Percentiles rank a stretch among this genome's conserved stretches.
phyloP scores from a whole-genome alignment of 495 filamentous ascomycete genomes.

The Hypoxylon cercidicola region DNA sequence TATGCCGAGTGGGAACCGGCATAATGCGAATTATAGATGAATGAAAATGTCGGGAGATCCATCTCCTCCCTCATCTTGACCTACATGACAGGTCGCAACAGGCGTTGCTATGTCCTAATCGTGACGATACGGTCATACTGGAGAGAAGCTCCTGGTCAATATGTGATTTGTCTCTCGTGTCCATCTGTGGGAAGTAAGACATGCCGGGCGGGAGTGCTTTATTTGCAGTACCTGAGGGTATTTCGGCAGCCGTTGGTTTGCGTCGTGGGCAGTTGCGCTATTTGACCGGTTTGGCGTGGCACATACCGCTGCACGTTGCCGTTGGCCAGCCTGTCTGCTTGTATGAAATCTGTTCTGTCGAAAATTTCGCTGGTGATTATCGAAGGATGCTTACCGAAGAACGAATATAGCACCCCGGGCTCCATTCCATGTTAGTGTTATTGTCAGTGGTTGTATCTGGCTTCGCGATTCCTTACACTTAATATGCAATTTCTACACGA shows the following conservation, averaged over 20 bases:
- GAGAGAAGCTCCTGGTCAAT: slow-evolving; percentile 11
- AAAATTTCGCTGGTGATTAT: slow-evolving; percentile 7
- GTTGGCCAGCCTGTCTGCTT: slow-evolving; percentile 17
- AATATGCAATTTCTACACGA: too few species aligned
- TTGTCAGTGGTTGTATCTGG: too few species aligned
- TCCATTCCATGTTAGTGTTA: too few species aligned
- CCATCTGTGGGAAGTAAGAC: slow-evolving; percentile 38
- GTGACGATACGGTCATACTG: slow-evolving; percentile 22
- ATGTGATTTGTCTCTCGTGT: slow-evolving; percentile 31
- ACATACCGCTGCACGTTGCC: slow-evolving; percentile 40
- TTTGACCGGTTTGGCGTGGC: slow-evolving; percentile 42
- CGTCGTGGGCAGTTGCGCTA: slow-evolving; percentile 26
- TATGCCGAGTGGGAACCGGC: slow-evolving; percentile 39
- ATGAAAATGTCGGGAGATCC: slow-evolving; percentile 44
- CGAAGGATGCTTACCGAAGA: slow-evolving; percentile 3
- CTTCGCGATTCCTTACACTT: too few species aligned
- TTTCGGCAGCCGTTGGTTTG: slow-evolving; percentile 30
- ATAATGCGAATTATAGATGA: slow-evolving; percentile 40
- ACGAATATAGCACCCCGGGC: neutral
- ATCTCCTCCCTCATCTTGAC: slow-evolving; percentile 45
- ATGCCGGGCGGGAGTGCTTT: slow-evolving; percentile 23
- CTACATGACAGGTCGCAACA: slow-evolving; percentile 43
- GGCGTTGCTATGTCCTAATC: slow-evolving; percentile 20
- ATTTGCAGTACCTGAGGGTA: slow-evolving; percentile 6
- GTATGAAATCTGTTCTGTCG: slow-evolving; percentile 9